phyloP scores from a whole-genome alignment of 345 rosid species.

The Eucalyptus cladocalyx region DNA sequence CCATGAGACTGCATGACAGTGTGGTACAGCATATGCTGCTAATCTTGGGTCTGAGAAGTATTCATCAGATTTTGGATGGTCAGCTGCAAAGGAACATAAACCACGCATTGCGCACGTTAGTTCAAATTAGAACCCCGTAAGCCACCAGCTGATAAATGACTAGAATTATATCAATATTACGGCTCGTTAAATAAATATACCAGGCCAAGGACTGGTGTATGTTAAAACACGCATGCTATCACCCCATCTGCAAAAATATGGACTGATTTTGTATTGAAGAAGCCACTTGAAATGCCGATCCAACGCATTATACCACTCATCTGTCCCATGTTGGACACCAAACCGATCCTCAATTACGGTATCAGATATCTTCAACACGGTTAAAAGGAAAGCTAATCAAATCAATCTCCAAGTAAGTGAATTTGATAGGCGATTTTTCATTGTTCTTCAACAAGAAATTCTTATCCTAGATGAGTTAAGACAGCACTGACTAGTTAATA shows the following conservation, averaged over 20 bases:
- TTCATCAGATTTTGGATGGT: constrained; percentile 86
- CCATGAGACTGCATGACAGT: constrained; percentile 40
- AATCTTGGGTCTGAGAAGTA: constrained; percentile 77
- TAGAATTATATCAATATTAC: neutral
- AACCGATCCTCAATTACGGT: constrained; percentile 95
- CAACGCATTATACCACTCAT: constrained; percentile 71
- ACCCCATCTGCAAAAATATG: constrained; percentile 94
- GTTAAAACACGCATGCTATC: constrained; percentile 92
- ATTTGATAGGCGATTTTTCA: neutral
- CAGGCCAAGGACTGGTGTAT: constrained; percentile 97
- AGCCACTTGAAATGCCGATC: constrained; percentile 92
- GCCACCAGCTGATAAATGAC: neutral
- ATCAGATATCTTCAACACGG: constrained; percentile 59
- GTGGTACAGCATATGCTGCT: constrained; percentile 94
- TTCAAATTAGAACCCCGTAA: neutral
- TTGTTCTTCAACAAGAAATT: neutral
- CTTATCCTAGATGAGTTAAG: neutral
- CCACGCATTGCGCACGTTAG: neutral
- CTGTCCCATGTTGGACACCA: constrained; percentile 78
- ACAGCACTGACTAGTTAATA: neutral
- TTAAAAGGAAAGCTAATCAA: constrained; percentile 6
- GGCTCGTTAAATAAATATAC: constrained; percentile 7
- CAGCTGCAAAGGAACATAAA: constrained; percentile 33
- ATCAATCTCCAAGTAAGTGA: neutral
- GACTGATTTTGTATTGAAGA: constrained; percentile 88